A percentile compares a stretch with the other conserved stretches of the same genome.
Conservation (phyloP, 441 rosid species). For the Arabidopsis hybrid region DNA sequence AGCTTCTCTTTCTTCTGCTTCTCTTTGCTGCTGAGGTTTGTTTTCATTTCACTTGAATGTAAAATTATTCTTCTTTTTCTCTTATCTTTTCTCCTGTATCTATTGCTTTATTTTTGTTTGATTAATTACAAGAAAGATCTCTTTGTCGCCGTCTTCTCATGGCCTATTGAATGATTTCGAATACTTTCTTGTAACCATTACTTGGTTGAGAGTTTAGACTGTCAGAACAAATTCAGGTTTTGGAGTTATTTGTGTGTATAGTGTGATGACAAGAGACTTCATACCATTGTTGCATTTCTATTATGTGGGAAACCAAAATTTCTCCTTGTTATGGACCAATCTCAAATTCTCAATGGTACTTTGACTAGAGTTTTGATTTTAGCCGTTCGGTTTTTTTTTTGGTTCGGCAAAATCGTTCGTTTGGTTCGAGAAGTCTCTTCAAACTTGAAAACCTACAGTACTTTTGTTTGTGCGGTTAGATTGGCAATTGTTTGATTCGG, state of each 20-base stretch:
- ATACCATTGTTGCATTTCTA: slow-evolving; percentile 1
- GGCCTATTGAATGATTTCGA: not conserved
- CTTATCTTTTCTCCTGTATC: slow-evolving; percentile 21
- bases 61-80: slow-evolving; percentile 1
- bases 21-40: slow-evolving; percentile 34
- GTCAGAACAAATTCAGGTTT: slow-evolving; percentile 3
- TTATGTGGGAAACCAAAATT: not conserved
- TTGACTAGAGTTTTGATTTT: not conserved
- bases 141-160: slow-evolving; percentile 5
- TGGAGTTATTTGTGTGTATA: not conserved
- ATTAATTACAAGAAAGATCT: slow-evolving; percentile 5
- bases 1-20: slow-evolving; percentile 33
- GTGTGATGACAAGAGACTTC: not conserved
- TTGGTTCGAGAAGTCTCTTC: not conserved
- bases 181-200: slow-evolving; percentile 13
- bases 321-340: not conserved
- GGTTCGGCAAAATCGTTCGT: not conserved
- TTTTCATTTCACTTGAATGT: slow-evolving; percentile 32
- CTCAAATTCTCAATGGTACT: not conserved
- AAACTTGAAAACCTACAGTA: not conserved
- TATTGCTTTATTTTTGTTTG: slow-evolving; percentile 4
- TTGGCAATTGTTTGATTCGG: not conserved
- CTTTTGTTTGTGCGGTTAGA: not conserved
- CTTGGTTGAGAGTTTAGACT: slow-evolving; percentile 20
- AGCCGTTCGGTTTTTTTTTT: not conserved